Evolutionary conservation across 2,329 filamentous ascomycete species (phyloP), one percentile per base, ranked within the genome.

Genomic region (Shiraia sp.): DNA sequence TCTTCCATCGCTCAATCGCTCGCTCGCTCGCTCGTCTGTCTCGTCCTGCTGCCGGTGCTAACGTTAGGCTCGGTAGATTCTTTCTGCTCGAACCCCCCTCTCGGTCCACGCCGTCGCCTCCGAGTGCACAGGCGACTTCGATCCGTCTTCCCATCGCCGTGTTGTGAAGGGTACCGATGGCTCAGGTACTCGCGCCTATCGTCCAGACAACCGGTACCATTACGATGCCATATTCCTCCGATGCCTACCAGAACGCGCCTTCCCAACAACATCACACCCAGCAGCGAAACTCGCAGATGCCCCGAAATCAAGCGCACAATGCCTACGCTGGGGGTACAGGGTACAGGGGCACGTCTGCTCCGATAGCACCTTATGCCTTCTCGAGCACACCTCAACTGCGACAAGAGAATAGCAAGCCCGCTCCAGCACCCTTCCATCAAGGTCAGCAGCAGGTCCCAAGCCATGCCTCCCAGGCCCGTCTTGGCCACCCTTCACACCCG

Each of bases 341-440:
- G 32, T 76, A 75, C 53, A 65, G 74, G 45, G 69, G 70, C 46
- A 66, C 68, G 10, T 65, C 72, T 24, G 65, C 72, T 25, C 74
- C 75, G 30, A 74, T 76, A 57, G 72, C 75, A 51, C 72, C 75
- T 3, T 78, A 77, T 56, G 75, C 75, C 30, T 78, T 77, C 54
- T 72, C 73, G 44, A 65, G 68, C 45, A 76, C 75, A 26, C 79
- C 81, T 40, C 75, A 79, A 58, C 70, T 82, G 48, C 75, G 78
- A 40, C 72, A 77, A 49, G 81, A 85, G 49, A 75, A 75, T n/a
- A n/a, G n/a, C 55, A 76, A 79, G 58, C 76, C 78, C 14, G 70
- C 70, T 23, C 81, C 81, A 44, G 75, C 78, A 42, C 78, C 80
- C 7, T 66, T 71, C 38, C 68, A 74, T 33, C 75, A 76, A 34